Evolutionary conservation across 495 filamentous ascomycete species (phyloP).

Genomic region (Astrocystis sublimbata): DNA sequence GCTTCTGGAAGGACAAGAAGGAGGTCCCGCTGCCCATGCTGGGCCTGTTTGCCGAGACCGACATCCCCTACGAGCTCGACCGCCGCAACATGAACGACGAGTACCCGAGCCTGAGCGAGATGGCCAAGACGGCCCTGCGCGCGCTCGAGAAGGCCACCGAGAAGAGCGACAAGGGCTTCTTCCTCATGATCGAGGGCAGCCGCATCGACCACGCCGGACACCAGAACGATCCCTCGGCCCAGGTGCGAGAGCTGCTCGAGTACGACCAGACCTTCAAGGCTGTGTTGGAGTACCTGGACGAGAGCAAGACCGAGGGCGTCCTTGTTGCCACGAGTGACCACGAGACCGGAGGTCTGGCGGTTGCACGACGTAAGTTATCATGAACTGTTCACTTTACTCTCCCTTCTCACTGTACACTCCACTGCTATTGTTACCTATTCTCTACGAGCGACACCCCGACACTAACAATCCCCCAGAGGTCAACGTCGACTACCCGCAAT

Average conservation of each 20-base stretch:
- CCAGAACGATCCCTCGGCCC: conserved; percentile 90
- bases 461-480: conserved; percentile 33
- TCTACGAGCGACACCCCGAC: no score
- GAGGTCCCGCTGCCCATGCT: conserved; percentile 75
- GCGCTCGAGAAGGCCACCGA: conserved; percentile 80
- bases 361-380: conserved; percentile 65
- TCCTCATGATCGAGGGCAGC: conserved; percentile 96
- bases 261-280: conserved; percentile 84
- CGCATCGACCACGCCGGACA: conserved; percentile 97
- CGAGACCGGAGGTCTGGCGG: conserved; percentile 86
- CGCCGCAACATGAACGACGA: conserved; percentile 70
- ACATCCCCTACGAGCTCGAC: conserved; percentile 93
- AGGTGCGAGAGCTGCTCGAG: conserved; percentile 90
- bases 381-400: not conserved
- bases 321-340: conserved; percentile 91
- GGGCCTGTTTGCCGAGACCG: conserved; percentile 78
- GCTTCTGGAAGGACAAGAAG: conserved; percentile 64
- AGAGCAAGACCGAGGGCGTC: conserved; percentile 70
- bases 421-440: no score
- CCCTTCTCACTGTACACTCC: no score
- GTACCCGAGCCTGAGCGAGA: conserved; percentile 90
- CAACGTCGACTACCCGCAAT: conserved; percentile 50
- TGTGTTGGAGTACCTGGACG: conserved; percentile 81
- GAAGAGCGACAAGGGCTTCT: conserved; percentile 89
- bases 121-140: conserved; percentile 78